Conservation (phyloP, 1,139 yeast genomes). For the Keqinozyma sinolaborantium region DNA sequence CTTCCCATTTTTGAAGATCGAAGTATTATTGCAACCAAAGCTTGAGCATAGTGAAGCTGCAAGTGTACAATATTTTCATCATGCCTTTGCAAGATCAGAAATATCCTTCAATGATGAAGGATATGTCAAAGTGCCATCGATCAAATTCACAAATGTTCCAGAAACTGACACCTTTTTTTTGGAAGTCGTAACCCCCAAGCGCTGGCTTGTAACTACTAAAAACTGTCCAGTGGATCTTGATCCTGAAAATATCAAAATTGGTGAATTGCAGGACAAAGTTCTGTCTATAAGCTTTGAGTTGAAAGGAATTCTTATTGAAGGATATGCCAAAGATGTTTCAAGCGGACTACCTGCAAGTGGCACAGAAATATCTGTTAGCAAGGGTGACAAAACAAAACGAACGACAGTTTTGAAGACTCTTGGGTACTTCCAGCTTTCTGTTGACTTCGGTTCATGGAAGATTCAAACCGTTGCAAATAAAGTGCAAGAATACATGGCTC, state of each 20-base stretch:
- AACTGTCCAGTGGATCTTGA: conserved; percentile 44
- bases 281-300: conserved; percentile 25
- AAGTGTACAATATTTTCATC: no score
- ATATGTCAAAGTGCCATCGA: background rate
- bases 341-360: conserved; percentile 47
- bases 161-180: conserved; percentile 48
- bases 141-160: conserved; percentile 33
- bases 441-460: conserved; percentile 65
- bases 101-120: no score
- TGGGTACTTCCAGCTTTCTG: conserved; percentile 74
- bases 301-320: conserved; percentile 60
- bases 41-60: conserved; percentile 33
- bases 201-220: conserved; percentile 56
- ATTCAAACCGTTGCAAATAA: conserved; percentile 38
- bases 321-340: conserved; percentile 52
- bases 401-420: conserved; percentile 69
- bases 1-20: conserved; percentile 45
- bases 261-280: conserved; percentile 16
- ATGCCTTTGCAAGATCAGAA: no score
- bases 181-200: conserved; percentile 59
- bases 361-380: conserved; percentile 39
- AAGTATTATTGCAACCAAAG: conserved; percentile 60
- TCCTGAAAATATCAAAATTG: conserved; percentile 54
- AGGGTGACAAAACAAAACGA: conserved; percentile 24
- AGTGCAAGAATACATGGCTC: conserved; percentile 26